phyloP scores from a whole-genome alignment of 2,329 filamentous ascomycete species.

The Beauveria bassiana region DNA sequence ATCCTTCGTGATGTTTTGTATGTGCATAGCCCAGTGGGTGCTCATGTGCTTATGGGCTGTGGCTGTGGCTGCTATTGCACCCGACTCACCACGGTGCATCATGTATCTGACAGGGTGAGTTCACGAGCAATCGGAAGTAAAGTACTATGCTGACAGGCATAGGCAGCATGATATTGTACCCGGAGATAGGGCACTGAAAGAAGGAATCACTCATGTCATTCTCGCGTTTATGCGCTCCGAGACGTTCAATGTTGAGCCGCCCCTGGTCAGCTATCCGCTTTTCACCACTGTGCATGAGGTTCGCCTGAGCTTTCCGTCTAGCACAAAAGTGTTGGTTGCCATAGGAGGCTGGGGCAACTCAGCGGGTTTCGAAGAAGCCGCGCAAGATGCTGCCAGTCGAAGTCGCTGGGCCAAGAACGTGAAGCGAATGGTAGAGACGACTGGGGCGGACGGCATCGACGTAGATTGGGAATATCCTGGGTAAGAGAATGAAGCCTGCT shows the following conservation, averaged over 20 bases:
- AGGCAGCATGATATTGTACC: slow-evolving; percentile 43
- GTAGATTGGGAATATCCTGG: slow-evolving; percentile 61
- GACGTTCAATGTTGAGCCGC: slow-evolving; percentile 38
- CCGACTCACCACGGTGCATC: slow-evolving; percentile 13
- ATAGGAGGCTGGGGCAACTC: slow-evolving; percentile 71
- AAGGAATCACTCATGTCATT: slow-evolving; percentile 47
- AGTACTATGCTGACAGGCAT: background rate
- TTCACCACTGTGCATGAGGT: slow-evolving; percentile 43
- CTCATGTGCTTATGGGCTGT: background rate
- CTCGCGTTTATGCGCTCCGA: slow-evolving; percentile 50
- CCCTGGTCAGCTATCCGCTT: slow-evolving; percentile 36
- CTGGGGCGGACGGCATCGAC: slow-evolving; percentile 57
- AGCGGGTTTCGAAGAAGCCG: slow-evolving; percentile 51
- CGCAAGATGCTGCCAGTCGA: slow-evolving; percentile 42
- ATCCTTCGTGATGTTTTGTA: background rate
- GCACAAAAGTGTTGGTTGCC: slow-evolving; percentile 59
- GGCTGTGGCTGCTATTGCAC: background rate
- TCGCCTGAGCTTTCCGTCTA: slow-evolving; percentile 38
- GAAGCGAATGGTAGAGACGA: slow-evolving; percentile 50
- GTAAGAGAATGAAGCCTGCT: slow-evolving; percentile 19
- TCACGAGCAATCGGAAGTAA: background rate
- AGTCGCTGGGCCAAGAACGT: slow-evolving; percentile 57
- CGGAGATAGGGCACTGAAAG: slow-evolving; percentile 23
- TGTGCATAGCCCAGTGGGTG: background rate
- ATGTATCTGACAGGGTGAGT: slow-evolving; percentile 42